Evolutionary conservation across 2,329 filamentous ascomycete genomes (phyloP), one percentile per base, ranked within the genome.

Genomic region (Pestalotiopsis fici): DNA sequence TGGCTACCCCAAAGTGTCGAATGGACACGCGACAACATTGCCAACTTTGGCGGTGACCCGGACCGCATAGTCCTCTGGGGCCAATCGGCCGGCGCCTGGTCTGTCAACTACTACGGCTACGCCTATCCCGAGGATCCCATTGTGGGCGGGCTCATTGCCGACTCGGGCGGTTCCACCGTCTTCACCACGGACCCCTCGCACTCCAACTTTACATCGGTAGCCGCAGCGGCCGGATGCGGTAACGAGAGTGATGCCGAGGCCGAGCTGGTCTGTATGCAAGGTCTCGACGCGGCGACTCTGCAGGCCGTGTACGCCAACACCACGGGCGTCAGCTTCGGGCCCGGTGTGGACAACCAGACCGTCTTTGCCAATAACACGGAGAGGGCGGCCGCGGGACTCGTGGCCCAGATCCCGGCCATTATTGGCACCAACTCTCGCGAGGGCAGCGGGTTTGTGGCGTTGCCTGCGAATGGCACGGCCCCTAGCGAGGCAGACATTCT

Each of bases 41-140:
- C 70, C 4, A 74, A 74, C 3, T 87, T 87, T 69, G 83, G 84
- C 62, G 85, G 85, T 27, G 81, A 84, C 68, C 73, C 76, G 2
- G 68, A 74, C 2, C 74, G 77, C 13, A 84, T 86, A 67, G 79
- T 79, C 2, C 75, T 84, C 11, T 82, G 81, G 70, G 85, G 85
- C 21, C 81, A 84, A 74, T 84, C 82, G 27, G 82, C 85, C 2
- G 83, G 85, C 11, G 74, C 77, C 9, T 74, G 80, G 3, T 74
- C 77, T 15, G 79, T 78, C 2, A 82, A 84, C 66, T 74, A 79
- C 69, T 78, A 82, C 67, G 76, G 78, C 68, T 83, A 81, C 69
- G 82, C 83, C 9, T 84, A 78, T 82, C 69, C 75, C n/a, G 74
- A 84, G 3, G 79, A 86, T 65, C 83, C 83, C 3, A 82, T 86